Evolutionary conservation across 2,329 filamentous ascomycete genomes (phyloP), one percentile per base, ranked within the genome.

Genomic region (Calonectria montana): DNA sequence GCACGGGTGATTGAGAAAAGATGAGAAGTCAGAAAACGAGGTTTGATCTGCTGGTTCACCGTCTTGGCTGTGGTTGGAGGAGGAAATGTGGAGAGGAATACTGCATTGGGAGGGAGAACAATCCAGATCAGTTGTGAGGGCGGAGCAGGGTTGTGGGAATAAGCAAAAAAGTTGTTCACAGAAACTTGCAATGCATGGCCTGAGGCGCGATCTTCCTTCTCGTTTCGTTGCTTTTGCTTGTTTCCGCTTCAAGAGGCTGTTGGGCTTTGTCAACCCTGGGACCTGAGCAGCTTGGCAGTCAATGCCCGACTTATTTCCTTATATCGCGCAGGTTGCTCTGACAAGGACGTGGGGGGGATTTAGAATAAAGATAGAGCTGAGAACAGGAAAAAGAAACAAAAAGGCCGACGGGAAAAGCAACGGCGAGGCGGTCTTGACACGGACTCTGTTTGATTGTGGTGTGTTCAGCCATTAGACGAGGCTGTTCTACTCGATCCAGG

Each of bases 21-120:
- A 57, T 57, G 59, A 64, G 57, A 65, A 59, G 47, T 47, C 37
- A 69, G 57, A 47, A 47, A 45, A 43, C 9, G 29, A 18, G 27
- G 18, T 21, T 21, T 53, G n/a, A 55, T 59, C 39, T 47, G 25
- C 35, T 31, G 25, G 21, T 21, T 55, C n/a, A 27, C 25, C 25
- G 37, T 61, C 12, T n/a, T 43, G 37, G 35, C n/a, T 13, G 57
- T 27, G 57, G 37, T 62, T 62, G 57, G 57, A 43, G 39, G 35
- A 31, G 23, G 55, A 18, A 61, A 27, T 25, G 15, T 53, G 62
- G 61, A 45, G 43, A 43, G 29, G 43, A 18, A 12, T 31, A 12
- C 18, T 23, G 43, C 18, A 35, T 15, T 41, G 39, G 43, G 37
- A 37, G 31, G 23, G 37, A 55, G 47, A 50, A 25, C 31, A 41